phyloP scores from a whole-genome alignment of 768 basidiomycete genomes.

The Xerocomellus chrysenteron region DNA sequence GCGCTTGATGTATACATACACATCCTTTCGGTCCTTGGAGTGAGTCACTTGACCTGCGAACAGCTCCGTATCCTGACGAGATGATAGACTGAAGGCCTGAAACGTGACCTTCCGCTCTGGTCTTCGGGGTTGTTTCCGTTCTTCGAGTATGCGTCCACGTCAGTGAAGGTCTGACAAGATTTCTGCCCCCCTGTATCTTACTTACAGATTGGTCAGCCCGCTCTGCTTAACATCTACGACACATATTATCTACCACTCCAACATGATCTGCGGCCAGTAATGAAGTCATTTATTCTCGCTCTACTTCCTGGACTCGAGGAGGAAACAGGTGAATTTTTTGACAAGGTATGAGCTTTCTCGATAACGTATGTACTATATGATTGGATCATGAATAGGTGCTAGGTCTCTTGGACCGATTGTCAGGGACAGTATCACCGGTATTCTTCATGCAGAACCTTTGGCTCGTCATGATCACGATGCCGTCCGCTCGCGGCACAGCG shows the following conservation, averaged over 20 bases:
- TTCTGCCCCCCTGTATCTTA: slow-evolving; percentile 3
- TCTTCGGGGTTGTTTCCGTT: slow-evolving; percentile 96
- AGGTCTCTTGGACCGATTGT: slow-evolving; percentile 73
- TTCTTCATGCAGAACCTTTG: slow-evolving; percentile 97
- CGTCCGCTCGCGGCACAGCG: slow-evolving; percentile 80
- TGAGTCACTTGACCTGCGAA: slow-evolving; percentile 39
- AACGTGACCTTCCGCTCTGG: slow-evolving; percentile 87
- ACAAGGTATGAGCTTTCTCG: slow-evolving; percentile 52
- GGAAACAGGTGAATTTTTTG: slow-evolving; percentile 96
- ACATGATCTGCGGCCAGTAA: slow-evolving; percentile 75
- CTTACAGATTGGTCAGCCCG: slow-evolving; percentile 51
- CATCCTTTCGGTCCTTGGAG: slow-evolving; percentile 88
- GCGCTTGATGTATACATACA: slow-evolving; percentile 94
- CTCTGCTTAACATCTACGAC: slow-evolving; percentile 88
- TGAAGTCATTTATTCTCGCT: slow-evolving; percentile 93
- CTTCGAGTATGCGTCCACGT: slow-evolving; percentile 99
- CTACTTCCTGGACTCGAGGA: slow-evolving; percentile 95
- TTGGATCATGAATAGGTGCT: slow-evolving; percentile 56
- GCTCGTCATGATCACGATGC: slow-evolving; percentile 89
- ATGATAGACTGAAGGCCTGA: slow-evolving; percentile 77
- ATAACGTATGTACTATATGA: background rate
- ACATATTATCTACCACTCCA: slow-evolving; percentile 89
- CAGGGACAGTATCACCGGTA: slow-evolving; percentile 77
- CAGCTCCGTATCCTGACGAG: slow-evolving; percentile 6
- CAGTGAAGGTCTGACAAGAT: slow-evolving; percentile 69